These are phyloP conservation scores for Pogostemon cablin DNA, from an alignment of 257 asterid species.

Conservation along the genomic window DNA sequence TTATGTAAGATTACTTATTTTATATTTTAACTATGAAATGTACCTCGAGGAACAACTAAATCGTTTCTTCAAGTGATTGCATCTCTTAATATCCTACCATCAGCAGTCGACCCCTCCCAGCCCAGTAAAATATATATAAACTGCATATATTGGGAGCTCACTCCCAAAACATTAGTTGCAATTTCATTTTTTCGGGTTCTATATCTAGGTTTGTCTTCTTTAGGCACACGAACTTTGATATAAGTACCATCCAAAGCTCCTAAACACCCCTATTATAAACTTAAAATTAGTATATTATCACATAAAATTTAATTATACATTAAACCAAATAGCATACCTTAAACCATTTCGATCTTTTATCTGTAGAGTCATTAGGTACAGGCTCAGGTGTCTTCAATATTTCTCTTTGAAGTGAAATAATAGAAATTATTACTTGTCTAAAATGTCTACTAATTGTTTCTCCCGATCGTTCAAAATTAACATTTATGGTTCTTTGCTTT, in stretches of 20 bases:
- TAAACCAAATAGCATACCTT: not conserved
- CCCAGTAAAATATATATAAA: not conserved
- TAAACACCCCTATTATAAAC: slow-evolving; percentile 18
- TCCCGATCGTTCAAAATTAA: not conserved
- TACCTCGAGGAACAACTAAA: slow-evolving; percentile 2
- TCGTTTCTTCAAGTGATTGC: not conserved
- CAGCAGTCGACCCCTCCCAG: not conserved
- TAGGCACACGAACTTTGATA: not conserved
- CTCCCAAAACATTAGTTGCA: slow-evolving; percentile 14
- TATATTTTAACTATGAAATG: not conserved
- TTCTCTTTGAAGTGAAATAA: slow-evolving; percentile 4
- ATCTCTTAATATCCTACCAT: not conserved
- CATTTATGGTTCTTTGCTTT: too few relatives aligned
- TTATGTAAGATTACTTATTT: not conserved
- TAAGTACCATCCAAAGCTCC: not conserved
- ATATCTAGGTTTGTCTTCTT: slow-evolving; percentile 22
- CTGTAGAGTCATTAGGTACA: slow-evolving; percentile 19
- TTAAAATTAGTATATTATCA: not conserved
- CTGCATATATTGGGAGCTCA: not conserved
- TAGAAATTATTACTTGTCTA: not conserved
- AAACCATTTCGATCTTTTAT: not conserved
- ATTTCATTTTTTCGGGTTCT: slow-evolving; percentile 21
- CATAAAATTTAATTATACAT: not conserved
- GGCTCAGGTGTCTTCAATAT: not conserved
- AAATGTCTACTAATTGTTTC: slow-evolving; percentile 3